phyloP scores from a whole-genome alignment of 2,329 filamentous ascomycete genomes.

The Pestalotiopsis sp. region DNA sequence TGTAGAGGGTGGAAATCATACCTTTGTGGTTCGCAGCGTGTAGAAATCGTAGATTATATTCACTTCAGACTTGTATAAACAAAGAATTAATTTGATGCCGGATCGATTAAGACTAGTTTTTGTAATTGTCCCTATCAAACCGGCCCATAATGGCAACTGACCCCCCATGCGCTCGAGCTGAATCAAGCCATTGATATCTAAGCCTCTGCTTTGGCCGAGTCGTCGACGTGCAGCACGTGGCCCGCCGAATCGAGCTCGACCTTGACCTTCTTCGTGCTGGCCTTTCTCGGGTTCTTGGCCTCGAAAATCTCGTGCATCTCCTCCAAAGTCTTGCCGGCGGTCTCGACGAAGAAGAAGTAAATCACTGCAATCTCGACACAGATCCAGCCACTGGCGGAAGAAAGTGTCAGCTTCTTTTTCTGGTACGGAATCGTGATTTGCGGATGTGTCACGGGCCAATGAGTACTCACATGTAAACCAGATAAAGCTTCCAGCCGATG shows the following conservation, averaged over 20 bases:
- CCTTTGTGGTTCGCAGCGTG: neutral
- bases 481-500: constrained; percentile 35
- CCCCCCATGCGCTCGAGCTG: too few relatives aligned
- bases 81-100: too few relatives aligned
- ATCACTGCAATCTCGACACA: constrained; percentile 29
- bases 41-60: neutral
- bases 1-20: constrained; percentile 8
- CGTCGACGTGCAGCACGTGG: constrained; percentile 23
- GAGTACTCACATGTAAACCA: constrained; percentile 25
- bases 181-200: too few relatives aligned
- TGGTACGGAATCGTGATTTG: too few relatives aligned
- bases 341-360: constrained; percentile 35
- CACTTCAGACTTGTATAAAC: too few relatives aligned
- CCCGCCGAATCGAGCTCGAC: constrained; percentile 43
- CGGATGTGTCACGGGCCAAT: too few relatives aligned
- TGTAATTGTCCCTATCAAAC: too few relatives aligned
- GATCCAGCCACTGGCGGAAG: constrained; percentile 22
- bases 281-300: constrained; percentile 29
- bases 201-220: neutral
- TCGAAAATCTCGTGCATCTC: constrained; percentile 31
- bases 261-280: constrained; percentile 53
- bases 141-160: too few relatives aligned
- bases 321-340: constrained; percentile 31
- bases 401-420: too few relatives aligned
- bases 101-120: too few relatives aligned